Evolutionary conservation across 495 filamentous ascomycete species (phyloP), one percentile per base, ranked within the genome.

Genomic region (Daldinia bambusicola): DNA sequence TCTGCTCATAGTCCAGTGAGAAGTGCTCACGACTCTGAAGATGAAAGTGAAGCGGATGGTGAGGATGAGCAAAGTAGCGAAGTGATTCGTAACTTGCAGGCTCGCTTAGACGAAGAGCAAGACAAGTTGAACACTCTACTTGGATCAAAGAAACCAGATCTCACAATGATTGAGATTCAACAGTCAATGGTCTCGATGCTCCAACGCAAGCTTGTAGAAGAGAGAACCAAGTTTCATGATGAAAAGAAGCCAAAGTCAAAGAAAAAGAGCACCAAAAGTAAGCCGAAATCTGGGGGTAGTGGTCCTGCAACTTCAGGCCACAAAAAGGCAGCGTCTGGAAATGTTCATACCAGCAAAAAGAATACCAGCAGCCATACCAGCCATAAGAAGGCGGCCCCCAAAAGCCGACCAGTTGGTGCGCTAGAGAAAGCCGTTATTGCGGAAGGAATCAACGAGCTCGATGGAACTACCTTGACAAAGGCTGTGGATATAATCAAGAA

Each of bases 401-500:
- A 89, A 75, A 82, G 80, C 63, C 86, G 87, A 50, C 84, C 79
- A 81, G 84, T 84, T 52, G 89, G 88, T n/a, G 89, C 89, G 60
- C 80, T 89, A 18, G 91, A 97, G 82, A 96, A 96, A 82, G 91
- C 94, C 48, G 85, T 94, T 69, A 95, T 97, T 59, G 93, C 92
- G 0, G 89, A 88, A 60, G 90, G 90, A 6, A 94, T 97, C 61
- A 88, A 87, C 66, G 88, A 87, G 34, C 87, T 97, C 55, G 87
- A 91, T 1, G 90, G 91, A 31, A 82, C 84, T 26, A 90, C 91
- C 69, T 90, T 97, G 79, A 86, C 88, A 41, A 85, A 88, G 66
- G 93, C 93, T 5, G 89, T 97, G n/a, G 87, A 90, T 40, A 94
- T 97, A 72, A 98, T 99, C 76, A 92, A 94, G 78, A 88, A 86